phyloP scores from a whole-genome alignment of 106 monocot genomes.

The Amphibolis antarctica region DNA sequence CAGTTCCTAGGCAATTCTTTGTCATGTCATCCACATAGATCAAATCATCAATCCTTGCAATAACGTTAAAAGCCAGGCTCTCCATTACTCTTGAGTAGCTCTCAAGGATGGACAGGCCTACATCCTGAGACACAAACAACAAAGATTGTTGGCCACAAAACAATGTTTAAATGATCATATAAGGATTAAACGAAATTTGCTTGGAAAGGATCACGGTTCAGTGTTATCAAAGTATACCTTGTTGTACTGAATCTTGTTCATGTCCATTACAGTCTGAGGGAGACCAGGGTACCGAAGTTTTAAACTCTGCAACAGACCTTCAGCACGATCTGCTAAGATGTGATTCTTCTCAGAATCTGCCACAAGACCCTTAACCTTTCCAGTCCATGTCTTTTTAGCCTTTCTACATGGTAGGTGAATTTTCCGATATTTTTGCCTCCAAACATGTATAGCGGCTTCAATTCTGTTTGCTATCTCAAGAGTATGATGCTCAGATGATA shows the following conservation, averaged over 20 bases:
- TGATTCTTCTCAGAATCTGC: slow-evolving; percentile 39
- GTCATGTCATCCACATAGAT: slow-evolving; percentile 83
- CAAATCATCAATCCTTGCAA: slow-evolving; percentile 91
- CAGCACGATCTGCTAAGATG: slow-evolving; percentile 53
- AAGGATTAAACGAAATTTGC: no score
- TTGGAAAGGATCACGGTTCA: no score
- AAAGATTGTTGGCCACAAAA: background rate
- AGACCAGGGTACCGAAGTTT: slow-evolving; percentile 72
- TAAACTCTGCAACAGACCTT: slow-evolving; percentile 64
- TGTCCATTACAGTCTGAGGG: slow-evolving; percentile 89
- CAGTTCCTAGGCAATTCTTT: slow-evolving; percentile 36
- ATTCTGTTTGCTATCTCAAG: slow-evolving; percentile 87
- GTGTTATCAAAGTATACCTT: slow-evolving; percentile 41
- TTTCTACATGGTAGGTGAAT: slow-evolving; percentile 28
- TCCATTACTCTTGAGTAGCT: slow-evolving; percentile 96
- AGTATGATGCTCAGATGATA: slow-evolving; percentile 86
- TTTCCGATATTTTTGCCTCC: slow-evolving; percentile 52
- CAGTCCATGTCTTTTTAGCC: slow-evolving; percentile 57
- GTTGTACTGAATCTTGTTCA: slow-evolving; percentile 99
- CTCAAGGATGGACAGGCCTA: slow-evolving; percentile 88
- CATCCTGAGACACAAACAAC: slow-evolving; percentile 45
- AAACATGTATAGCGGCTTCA: slow-evolving; percentile 81
- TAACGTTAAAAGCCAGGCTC: slow-evolving; percentile 91
- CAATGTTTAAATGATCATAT: no score
- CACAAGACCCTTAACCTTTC: slow-evolving; percentile 79